Percentiles rank a stretch among this genome's conserved stretches.
Evolutionary conservation across 1,139 yeast species (phyloP).

Genomic region (Kodamaea derodonti): DNA sequence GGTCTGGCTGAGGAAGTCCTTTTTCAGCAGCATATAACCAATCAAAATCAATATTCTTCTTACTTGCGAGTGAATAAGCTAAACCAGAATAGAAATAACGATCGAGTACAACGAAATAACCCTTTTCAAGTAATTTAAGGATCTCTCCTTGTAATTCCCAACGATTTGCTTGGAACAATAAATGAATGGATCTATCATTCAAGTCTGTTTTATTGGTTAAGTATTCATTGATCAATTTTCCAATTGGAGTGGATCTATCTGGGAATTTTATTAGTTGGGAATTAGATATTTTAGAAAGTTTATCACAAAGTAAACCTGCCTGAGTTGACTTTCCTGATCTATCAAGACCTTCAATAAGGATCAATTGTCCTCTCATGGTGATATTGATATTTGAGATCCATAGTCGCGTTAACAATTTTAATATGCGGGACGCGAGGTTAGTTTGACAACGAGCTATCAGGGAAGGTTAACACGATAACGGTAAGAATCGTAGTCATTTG

Average conservation of each 20-base stretch:
- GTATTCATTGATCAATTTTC: constrained; percentile 71
- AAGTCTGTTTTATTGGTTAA: constrained; percentile 47
- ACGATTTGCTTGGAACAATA: constrained; percentile 87
- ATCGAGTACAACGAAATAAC: constrained; percentile 67
- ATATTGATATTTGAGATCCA: too few species aligned
- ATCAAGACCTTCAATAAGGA: constrained; percentile 89
- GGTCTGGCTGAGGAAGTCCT: constrained; percentile 86
- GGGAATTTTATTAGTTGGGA: constrained; percentile 73
- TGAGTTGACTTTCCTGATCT: constrained; percentile 95
- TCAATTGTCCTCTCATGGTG: constrained; percentile 59
- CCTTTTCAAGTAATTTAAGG: constrained; percentile 40
- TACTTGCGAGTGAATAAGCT: constrained; percentile 88
- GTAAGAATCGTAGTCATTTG: too few species aligned
- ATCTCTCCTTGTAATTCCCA: constrained; percentile 77
- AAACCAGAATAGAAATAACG: constrained; percentile 91
- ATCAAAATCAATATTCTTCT: constrained; percentile 38
- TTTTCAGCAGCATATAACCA: constrained; percentile 84
- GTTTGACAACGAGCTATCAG: too few species aligned
- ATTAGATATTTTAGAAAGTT: constrained; percentile 22
- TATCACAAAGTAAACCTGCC: constrained; percentile 44
- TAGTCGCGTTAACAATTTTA: too few species aligned
- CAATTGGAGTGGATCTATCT: constrained; percentile 78
- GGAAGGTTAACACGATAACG: too few species aligned
- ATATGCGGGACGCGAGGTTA: too few species aligned
- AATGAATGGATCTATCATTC: constrained; percentile 77